Conservation (phyloP, 495 filamentous ascomycete genomes). For the Aspergillus bertholletiae region DNA sequence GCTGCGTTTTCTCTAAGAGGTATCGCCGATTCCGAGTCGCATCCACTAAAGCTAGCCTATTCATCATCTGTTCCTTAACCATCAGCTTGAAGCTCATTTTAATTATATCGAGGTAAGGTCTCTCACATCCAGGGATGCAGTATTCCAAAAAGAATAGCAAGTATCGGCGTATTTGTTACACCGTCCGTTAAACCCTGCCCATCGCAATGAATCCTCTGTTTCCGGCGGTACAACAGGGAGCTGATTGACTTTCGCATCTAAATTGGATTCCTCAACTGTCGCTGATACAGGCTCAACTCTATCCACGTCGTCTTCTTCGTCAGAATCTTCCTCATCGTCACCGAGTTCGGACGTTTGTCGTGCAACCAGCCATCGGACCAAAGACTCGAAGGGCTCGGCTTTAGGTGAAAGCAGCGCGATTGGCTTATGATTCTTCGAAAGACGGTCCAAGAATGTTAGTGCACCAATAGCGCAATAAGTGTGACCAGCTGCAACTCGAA, state of each 20-base stretch:
- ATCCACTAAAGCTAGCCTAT: constrained; percentile 58
- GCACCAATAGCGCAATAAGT: constrained; percentile 81
- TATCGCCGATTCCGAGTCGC: constrained; percentile 63
- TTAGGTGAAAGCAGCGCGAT: constrained; percentile 29
- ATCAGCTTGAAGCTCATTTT: neutral
- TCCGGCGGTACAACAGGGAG: constrained; percentile 33
- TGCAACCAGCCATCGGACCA: constrained; percentile 63
- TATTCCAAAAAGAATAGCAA: constrained; percentile 92
- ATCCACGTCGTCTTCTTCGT: constrained; percentile 35
- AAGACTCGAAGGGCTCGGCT: constrained; percentile 34
- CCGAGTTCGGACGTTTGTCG: constrained; percentile 61
- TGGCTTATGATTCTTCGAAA: constrained; percentile 14
- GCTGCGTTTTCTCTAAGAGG: constrained; percentile 84
- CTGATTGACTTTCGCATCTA: constrained; percentile 25
- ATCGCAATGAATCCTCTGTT: constrained; percentile 37
- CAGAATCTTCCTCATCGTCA: constrained; percentile 47
- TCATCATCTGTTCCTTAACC: constrained; percentile 55
- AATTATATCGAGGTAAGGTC: neutral
- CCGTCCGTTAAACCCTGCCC: constrained; percentile 79
- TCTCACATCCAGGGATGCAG: constrained; percentile 62
- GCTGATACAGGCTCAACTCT: neutral
- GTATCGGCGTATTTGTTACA: constrained; percentile 88
- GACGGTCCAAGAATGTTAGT: constrained; percentile 62
- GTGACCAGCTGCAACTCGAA: constrained; percentile 63
- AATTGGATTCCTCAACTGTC: constrained; percentile 11